A percentile compares a stretch with the other conserved stretches of the same genome.
phyloP scores from a whole-genome alignment of 495 filamentous ascomycete species.

The Talaromyces stipitatus region DNA sequence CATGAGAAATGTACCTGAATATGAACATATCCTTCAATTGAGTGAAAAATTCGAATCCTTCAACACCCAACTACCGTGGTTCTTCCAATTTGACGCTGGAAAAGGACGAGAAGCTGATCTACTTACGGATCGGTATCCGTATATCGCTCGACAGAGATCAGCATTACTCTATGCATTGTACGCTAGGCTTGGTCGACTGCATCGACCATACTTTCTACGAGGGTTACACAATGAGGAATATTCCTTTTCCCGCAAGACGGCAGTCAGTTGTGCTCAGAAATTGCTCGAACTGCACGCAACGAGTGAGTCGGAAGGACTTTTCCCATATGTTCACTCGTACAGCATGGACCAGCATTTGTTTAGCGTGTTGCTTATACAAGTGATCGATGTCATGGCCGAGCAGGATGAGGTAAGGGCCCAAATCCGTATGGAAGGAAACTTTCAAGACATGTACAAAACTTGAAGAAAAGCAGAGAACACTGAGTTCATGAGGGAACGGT shows the following conservation, averaged over 20 bases:
- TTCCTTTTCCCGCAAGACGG: background rate
- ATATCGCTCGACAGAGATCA: too few species aligned
- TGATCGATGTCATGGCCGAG: background rate
- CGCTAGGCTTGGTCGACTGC: background rate
- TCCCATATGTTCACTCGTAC: background rate
- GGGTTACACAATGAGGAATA: background rate
- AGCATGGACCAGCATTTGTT: background rate
- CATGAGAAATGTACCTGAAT: too few species aligned
- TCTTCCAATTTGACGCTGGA: too few species aligned
- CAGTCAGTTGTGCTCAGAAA: background rate
- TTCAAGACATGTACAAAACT: background rate
- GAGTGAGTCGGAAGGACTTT: background rate
- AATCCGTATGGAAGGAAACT: background rate
- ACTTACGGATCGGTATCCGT: too few species aligned
- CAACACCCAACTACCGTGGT: too few species aligned
- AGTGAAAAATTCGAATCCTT: too few species aligned
- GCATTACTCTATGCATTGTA: background rate
- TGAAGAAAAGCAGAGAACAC: conserved; percentile 6
- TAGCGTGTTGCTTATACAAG: background rate
- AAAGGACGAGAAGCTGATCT: too few species aligned
- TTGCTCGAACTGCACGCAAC: background rate
- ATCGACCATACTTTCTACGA: background rate
- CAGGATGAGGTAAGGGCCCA: background rate
- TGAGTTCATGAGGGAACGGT: background rate
- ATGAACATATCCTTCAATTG: too few species aligned